A percentile compares a stretch with the other conserved stretches of the same genome.
phyloP scores from a whole-genome alignment of 2,329 filamentous ascomycete genomes.

The Colletotrichum magnum region DNA sequence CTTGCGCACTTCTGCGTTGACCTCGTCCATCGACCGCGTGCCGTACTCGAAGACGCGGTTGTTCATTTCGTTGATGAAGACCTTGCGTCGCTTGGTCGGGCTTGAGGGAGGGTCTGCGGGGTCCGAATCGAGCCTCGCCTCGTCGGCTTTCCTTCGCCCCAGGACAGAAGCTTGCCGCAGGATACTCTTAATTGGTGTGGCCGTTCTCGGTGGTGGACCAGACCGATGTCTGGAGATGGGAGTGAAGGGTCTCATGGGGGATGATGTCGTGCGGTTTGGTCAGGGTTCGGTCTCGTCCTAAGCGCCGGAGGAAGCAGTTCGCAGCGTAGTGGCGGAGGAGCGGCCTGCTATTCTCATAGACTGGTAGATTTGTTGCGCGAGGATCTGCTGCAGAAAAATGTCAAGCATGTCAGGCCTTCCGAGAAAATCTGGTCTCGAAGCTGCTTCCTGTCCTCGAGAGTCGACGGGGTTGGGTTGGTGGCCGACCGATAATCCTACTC shows the following conservation, averaged over 20 bases:
- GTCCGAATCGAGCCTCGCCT: conserved; percentile 57
- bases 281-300: conserved; percentile 12
- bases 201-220: conserved; percentile 50
- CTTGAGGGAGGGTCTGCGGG: conserved; percentile 56
- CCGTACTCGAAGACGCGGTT: conserved; percentile 71
- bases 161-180: conserved; percentile 62
- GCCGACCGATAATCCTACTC: conserved; percentile 19
- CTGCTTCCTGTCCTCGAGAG: conserved; percentile 11
- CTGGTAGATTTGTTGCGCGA: conserved; percentile 44
- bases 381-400: conserved; percentile 34
- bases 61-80: conserved; percentile 71
- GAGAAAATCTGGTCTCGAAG: not conserved
- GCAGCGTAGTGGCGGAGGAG: not conserved
- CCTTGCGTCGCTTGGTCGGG: conserved; percentile 68
- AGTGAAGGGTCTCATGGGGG: conserved; percentile 52
- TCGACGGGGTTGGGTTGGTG: conserved; percentile 2
- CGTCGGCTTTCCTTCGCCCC: conserved; percentile 59
- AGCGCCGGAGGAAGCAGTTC: not conserved
- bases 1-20: conserved; percentile 68
- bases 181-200: conserved; percentile 67
- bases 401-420: conserved; percentile 43
- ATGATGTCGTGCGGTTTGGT: conserved; percentile 20
- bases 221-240: conserved; percentile 52
- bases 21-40: conserved; percentile 66
- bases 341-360: conserved; percentile 44